Evolutionary conservation across 805 yeast species (phyloP).

Genomic region (Pichia membranifaciens): DNA sequence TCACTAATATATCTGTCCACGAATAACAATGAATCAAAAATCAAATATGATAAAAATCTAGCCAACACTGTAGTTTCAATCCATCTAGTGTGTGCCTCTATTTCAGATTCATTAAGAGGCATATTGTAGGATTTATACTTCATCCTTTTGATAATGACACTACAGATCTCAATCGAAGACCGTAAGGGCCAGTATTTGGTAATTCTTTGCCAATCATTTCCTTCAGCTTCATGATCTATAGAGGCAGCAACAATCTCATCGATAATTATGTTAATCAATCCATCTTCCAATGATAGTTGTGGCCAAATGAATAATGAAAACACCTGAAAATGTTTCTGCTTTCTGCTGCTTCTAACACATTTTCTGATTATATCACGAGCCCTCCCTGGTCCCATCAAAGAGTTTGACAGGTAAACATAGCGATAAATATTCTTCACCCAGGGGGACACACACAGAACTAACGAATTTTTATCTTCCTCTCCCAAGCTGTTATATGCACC

Average conservation of each 20-base stretch:
- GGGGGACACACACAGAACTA: constrained; percentile 54
- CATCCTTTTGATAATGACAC: constrained; percentile 53
- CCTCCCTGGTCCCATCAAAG: constrained; percentile 53
- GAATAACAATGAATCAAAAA: constrained; percentile 61
- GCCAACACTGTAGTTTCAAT: constrained; percentile 66
- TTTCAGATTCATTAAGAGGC: constrained; percentile 39
- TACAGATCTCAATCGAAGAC: constrained; percentile 71
- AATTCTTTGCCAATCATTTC: constrained; percentile 58
- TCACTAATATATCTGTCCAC: constrained; percentile 68
- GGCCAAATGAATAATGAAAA: constrained; percentile 65
- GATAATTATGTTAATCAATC: constrained; percentile 50
- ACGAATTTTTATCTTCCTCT: constrained; percentile 31
- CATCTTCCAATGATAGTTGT: constrained; percentile 53
- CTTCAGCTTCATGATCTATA: constrained; percentile 72
- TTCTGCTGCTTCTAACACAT: constrained; percentile 52
- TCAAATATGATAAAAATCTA: constrained; percentile 54
- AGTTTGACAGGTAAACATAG: constrained; percentile 48
- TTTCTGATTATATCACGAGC: constrained; percentile 57
- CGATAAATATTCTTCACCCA: constrained; percentile 68
- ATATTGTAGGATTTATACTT: constrained; percentile 46
- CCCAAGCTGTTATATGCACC: constrained; percentile 42
- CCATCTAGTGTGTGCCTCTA: constrained; percentile 53
- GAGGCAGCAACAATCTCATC: constrained; percentile 73
- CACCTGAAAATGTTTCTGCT: constrained; percentile 43
- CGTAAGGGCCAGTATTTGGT: constrained; percentile 55